These are phyloP conservation scores for Ustulina deusta DNA, from an alignment of 2,329 filamentous ascomycete species.

Conservation along the genomic window DNA sequence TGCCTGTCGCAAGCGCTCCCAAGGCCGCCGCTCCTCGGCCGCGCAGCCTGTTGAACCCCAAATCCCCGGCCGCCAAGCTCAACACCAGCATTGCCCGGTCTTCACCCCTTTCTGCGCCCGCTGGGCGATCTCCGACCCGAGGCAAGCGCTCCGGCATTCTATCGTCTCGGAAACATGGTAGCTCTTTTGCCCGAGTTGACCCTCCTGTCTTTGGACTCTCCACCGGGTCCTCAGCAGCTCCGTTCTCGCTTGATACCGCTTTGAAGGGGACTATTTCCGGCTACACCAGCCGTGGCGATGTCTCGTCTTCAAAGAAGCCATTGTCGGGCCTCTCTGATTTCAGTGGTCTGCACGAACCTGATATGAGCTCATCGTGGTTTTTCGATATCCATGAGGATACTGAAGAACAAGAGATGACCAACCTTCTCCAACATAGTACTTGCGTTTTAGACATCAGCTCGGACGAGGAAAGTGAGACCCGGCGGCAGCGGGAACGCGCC, in stretches of 20 bases:
- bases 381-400: slow-evolving; percentile 97
- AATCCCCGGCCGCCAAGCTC: slow-evolving; percentile 63
- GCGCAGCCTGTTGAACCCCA: slow-evolving; percentile 63
- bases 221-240: slow-evolving; percentile 64
- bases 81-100: slow-evolving; percentile 60
- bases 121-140: slow-evolving; percentile 83
- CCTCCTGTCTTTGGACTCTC: slow-evolving; percentile 69
- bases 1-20: slow-evolving; percentile 51
- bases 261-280: slow-evolving; percentile 79
- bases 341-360: slow-evolving; percentile 56
- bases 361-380: slow-evolving; percentile 78
- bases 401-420: slow-evolving; percentile 89
- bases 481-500: slow-evolving; percentile 62
- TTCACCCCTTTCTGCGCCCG: slow-evolving; percentile 73
- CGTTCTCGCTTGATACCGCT: slow-evolving; percentile 88
- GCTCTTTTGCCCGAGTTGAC: slow-evolving; percentile 76
- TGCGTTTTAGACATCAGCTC: slow-evolving; percentile 88
- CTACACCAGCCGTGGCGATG: slow-evolving; percentile 61
- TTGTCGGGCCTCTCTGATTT: slow-evolving; percentile 50
- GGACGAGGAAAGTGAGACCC: slow-evolving; percentile 78
- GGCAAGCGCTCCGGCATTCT: slow-evolving; percentile 76
- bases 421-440: slow-evolving; percentile 91
- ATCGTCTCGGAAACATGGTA: slow-evolving; percentile 74
- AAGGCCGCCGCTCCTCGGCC: slow-evolving; percentile 54
- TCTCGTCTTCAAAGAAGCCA: slow-evolving; percentile 41